Conservation (phyloP, 345 rosid species). For the Citrus sinensis region DVS_A1.0 CM039167.1:4305001-4305500, state of each 20-base stretch:
- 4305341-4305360: conserved; percentile 23
- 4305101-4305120: conserved; percentile 22
- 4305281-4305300: neutral
- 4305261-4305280: conserved; percentile 7
- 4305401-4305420: conserved; percentile 3
- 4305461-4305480: neutral
- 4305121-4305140: conserved; percentile 16
- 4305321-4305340: neutral
- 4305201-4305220: conserved; percentile 16
- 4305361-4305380: neutral
- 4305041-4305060: neutral
- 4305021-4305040: neutral
- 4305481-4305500: neutral
- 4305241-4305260: neutral
- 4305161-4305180: conserved; percentile 40
- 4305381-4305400: neutral
- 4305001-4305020: too few relatives aligned
- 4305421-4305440: too few relatives aligned
- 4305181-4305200: conserved; percentile 30
- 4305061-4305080: conserved; percentile 6
- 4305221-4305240: neutral
- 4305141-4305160: neutral
- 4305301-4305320: neutral
- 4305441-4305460: neutral
- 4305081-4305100: conserved; percentile 28